phyloP scores from a whole-genome alignment of 768 basidiomycete species.

The Epithele typhae region DNA sequence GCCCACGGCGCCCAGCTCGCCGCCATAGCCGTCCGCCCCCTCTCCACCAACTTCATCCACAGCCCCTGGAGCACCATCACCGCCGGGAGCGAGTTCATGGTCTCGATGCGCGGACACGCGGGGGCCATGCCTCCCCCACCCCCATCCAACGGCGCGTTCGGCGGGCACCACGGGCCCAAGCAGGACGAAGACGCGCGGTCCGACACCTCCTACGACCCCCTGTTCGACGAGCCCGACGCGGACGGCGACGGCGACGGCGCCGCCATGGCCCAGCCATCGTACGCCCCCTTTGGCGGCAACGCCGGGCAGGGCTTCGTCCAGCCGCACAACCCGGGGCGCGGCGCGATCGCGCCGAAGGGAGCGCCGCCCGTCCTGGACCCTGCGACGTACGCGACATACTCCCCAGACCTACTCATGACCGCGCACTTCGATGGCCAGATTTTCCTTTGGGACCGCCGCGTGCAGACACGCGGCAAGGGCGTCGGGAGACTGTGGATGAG shows the following conservation, averaged over 20 bases:
- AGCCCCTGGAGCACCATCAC: constrained; percentile 15
- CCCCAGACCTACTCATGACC: constrained; percentile 82
- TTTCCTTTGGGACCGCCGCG: constrained; percentile 85
- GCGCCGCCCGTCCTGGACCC: constrained; percentile 72
- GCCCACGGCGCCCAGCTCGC: constrained; percentile 85
- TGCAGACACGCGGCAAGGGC: constrained; percentile 56
- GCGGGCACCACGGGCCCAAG: constrained; percentile 1
- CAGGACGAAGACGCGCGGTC: constrained; percentile 63
- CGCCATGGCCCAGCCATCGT: background rate
- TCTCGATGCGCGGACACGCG: constrained; percentile 5
- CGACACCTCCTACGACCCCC: constrained; percentile 78
- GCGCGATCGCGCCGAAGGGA: constrained; percentile 49
- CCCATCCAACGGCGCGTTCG: constrained; percentile 2
- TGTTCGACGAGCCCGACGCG: constrained; percentile 80
- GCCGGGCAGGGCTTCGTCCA: constrained; percentile 5
- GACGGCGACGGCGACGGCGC: constrained; percentile 35
- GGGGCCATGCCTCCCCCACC: constrained; percentile 14
- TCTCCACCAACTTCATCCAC: constrained; percentile 30
- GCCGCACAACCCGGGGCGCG: constrained; percentile 9
- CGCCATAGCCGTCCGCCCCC: constrained; percentile 72
- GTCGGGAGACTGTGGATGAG: constrained; percentile 85
- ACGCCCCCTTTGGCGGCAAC: background rate
- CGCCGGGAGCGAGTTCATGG: constrained; percentile 6
- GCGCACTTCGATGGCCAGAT: constrained; percentile 91
- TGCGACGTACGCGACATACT: constrained; percentile 56